Conservation (phyloP, 2,329 filamentous ascomycete genomes). For the Trichoderma breve region DNA sequence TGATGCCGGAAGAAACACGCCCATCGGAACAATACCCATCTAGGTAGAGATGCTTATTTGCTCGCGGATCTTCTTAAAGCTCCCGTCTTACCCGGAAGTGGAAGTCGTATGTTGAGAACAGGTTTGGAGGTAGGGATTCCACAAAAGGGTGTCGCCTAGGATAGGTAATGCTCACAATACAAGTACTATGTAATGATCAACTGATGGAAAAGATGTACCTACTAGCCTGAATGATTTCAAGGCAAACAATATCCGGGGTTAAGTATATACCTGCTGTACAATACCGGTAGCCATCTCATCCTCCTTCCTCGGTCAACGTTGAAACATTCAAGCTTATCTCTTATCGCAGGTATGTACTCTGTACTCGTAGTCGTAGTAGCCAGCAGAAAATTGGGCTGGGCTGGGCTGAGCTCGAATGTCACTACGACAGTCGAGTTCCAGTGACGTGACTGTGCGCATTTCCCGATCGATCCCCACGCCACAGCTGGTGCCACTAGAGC, state of each 20-base stretch:
- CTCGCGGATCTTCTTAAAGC: background rate
- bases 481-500: background rate
- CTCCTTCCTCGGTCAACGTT: no score
- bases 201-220: no score
- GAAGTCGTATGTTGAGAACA: background rate
- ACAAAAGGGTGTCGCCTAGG: background rate
- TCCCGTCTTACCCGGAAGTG: background rate
- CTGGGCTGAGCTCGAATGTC: no score
- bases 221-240: no score
- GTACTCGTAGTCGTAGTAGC: background rate
- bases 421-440: background rate
- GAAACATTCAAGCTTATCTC: constrained; percentile 10
- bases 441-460: constrained; percentile 12
- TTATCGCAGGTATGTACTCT: constrained; percentile 14
- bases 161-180: background rate
- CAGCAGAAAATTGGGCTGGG: no score
- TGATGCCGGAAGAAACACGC: background rate
- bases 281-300: no score
- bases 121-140: background rate
- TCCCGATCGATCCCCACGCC: constrained; percentile 6
- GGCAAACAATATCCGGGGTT: no score
- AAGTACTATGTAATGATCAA: no score
- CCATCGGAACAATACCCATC: background rate
- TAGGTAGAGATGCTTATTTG: background rate
- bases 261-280: no score